These are phyloP conservation scores for Sodiomyces alkalinus DNA, from an alignment of 2,329 filamentous ascomycete species.

Conservation along the genomic window DNA sequence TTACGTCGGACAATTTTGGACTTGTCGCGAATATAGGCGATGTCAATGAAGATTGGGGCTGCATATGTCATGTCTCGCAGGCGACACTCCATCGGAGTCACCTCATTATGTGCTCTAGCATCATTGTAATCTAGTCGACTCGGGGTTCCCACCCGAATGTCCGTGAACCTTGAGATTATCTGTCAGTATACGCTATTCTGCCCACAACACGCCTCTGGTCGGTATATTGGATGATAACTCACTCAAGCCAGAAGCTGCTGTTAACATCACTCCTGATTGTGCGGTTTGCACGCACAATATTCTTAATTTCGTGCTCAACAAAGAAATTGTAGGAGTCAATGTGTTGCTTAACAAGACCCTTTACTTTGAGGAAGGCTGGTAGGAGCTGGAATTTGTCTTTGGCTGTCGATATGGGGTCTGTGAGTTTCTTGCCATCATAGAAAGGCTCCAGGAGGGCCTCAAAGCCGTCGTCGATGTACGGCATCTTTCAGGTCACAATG, in stretches of 20 bases:
- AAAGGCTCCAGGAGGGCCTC: conserved; percentile 52
- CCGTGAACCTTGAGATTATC: conserved; percentile 50
- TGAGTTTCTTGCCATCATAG: conserved; percentile 53
- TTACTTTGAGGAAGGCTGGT: conserved; percentile 95
- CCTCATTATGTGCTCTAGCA: conserved; percentile 51
- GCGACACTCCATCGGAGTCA: conserved; percentile 93
- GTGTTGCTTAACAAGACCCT: conserved; percentile 92
- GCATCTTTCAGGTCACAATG: conserved; percentile 28
- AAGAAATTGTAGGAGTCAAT: conserved; percentile 99
- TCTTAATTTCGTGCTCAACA: conserved; percentile 89
- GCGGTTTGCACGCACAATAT: conserved; percentile 85
- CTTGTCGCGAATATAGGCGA: conserved; percentile 75
- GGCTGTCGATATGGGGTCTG: conserved; percentile 46
- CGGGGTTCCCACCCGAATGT: conserved; percentile 76
- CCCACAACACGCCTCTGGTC: no score
- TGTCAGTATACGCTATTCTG: no score
- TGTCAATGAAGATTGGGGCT: conserved; percentile 84
- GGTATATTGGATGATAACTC: no score
- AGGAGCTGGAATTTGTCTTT: conserved; percentile 94
- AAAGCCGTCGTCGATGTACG: conserved; percentile 44
- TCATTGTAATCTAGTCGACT: conserved; percentile 65
- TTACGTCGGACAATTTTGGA: conserved; percentile 59
- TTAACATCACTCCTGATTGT: conserved; percentile 86
- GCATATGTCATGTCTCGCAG: conserved; percentile 96
- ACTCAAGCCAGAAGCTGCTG: conserved; percentile 79